Evolutionary conservation across 176 grass and related monocot genomes (phyloP).

Genomic region (Guadua angustifolia): DNA sequence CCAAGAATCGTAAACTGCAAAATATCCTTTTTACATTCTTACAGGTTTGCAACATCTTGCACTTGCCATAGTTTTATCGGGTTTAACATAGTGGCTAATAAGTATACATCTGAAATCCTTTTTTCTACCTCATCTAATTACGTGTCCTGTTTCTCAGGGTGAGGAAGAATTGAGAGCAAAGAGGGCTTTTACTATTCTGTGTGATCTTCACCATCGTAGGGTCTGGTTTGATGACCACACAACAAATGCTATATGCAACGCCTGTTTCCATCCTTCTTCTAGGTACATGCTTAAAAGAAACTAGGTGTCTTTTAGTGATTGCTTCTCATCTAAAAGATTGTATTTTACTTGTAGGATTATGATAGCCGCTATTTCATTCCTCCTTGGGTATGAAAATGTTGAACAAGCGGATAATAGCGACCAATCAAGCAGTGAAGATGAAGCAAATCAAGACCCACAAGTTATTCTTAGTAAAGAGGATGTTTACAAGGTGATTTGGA

Average conservation of each 20-base stretch:
- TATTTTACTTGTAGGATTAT: slow-evolving; percentile 66
- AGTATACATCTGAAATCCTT: not conserved
- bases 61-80: not conserved
- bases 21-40: slow-evolving; percentile 74
- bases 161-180: slow-evolving; percentile 90
- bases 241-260: slow-evolving; percentile 86
- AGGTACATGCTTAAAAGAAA: slow-evolving; percentile 50
- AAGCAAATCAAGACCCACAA: slow-evolving; percentile 61
- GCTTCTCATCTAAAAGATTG: slow-evolving; percentile 30
- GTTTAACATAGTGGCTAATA: not conserved
- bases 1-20: slow-evolving; percentile 81
- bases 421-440: slow-evolving; percentile 78
- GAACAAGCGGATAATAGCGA: slow-evolving; percentile 79
- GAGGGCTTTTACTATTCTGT: slow-evolving; percentile 82
- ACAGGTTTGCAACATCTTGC: slow-evolving; percentile 54
- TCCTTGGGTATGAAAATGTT: slow-evolving; percentile 88
- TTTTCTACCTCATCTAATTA: not conserved
- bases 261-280: slow-evolving; percentile 90
- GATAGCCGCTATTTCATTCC: slow-evolving; percentile 81
- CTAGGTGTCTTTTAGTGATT: slow-evolving; percentile 2
- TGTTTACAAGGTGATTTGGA: slow-evolving; percentile 84
- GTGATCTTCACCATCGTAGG: slow-evolving; percentile 84
- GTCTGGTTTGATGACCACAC: slow-evolving; percentile 98
- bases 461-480: slow-evolving; percentile 81
- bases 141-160: slow-evolving; percentile 48